Conservation (phyloP, 2,329 filamentous ascomycete species). For the Dothistroma septosporum region DNA sequence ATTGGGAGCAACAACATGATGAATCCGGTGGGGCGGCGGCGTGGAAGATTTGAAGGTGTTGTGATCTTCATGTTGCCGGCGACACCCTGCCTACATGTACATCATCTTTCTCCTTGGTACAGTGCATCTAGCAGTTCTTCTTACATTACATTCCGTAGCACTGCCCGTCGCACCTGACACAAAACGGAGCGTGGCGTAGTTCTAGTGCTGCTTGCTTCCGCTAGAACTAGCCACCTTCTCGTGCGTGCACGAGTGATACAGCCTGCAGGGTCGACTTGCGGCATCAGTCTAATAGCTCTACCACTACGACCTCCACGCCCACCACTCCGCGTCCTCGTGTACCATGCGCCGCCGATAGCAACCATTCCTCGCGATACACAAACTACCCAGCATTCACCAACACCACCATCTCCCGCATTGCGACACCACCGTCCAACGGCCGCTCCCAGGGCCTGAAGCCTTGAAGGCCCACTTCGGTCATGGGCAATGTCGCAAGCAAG, state of each 20-base stretch:
- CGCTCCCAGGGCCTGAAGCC: conserved; percentile 8
- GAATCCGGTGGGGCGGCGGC: no score
- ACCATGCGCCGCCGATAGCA: not conserved
- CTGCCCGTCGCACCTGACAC: not conserved
- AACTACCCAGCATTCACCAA: conserved; percentile 11
- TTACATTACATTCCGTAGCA: not conserved
- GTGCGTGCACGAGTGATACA: not conserved
- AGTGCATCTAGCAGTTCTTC: no score
- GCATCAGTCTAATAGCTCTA: not conserved
- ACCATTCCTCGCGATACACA: not conserved
- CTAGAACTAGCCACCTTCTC: not conserved
- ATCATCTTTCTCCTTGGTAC: not conserved
- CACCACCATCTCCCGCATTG: conserved; percentile 18
- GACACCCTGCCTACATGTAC: no score
- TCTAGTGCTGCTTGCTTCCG: not conserved
- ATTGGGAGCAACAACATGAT: no score
- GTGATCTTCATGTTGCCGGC: no score
- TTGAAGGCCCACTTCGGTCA: conserved; percentile 39
- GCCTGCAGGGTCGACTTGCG: not conserved
- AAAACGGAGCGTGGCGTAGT: not conserved
- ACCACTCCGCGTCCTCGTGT: not conserved
- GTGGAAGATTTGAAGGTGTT: no score
- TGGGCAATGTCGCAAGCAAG: conserved; percentile 90
- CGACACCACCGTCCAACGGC: conserved; percentile 18
- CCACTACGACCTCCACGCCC: not conserved